Conservation (phyloP, 1,284 basidiomycete species). For the Cryptococcus floricola region DNA sequence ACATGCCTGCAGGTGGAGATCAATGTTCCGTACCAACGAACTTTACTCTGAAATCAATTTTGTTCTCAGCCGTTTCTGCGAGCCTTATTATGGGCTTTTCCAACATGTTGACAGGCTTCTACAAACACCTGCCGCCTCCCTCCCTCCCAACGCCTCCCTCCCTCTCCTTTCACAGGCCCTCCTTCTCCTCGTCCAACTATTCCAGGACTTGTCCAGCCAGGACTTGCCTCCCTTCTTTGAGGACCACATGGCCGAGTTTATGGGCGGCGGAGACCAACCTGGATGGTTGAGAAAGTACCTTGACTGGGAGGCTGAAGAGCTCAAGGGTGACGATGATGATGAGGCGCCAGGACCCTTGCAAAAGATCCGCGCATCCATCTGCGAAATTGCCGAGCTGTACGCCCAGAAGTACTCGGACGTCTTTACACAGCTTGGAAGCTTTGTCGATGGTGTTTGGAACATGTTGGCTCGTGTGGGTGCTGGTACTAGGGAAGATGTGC, state of each 20-base stretch:
- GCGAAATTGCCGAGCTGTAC: constrained; percentile 91
- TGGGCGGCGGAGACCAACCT: constrained; percentile 52
- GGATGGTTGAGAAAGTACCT: constrained; percentile 78
- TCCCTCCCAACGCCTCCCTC: constrained; percentile 46
- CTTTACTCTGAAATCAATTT: constrained; percentile 91
- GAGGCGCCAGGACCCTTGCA: constrained; percentile 74
- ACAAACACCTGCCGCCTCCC: constrained; percentile 42
- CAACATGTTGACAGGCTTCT: constrained; percentile 54
- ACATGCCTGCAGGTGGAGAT: constrained; percentile 62
- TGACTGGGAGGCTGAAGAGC: constrained; percentile 67
- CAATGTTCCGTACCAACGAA: constrained; percentile 79
- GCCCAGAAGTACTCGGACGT: constrained; percentile 88
- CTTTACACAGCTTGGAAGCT: constrained; percentile 70
- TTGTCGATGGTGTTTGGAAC: constrained; percentile 89
- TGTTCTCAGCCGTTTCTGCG: constrained; percentile 77
- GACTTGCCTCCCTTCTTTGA: constrained; percentile 94
- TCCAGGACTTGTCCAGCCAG: constrained; percentile 90
- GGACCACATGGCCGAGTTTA: constrained; percentile 78
- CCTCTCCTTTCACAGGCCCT: constrained; percentile 64
- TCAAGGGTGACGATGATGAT: constrained; percentile 75
- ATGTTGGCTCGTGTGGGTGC: constrained; percentile 68
- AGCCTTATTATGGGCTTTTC: constrained; percentile 80
- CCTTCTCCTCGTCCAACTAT: constrained; percentile 77
- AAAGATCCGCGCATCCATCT: constrained; percentile 80
- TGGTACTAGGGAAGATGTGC: constrained; percentile 72